These are phyloP conservation scores for Paulownia fortunei DNA, from an alignment of 257 asterid species.

Conservation along the genomic window DNA sequence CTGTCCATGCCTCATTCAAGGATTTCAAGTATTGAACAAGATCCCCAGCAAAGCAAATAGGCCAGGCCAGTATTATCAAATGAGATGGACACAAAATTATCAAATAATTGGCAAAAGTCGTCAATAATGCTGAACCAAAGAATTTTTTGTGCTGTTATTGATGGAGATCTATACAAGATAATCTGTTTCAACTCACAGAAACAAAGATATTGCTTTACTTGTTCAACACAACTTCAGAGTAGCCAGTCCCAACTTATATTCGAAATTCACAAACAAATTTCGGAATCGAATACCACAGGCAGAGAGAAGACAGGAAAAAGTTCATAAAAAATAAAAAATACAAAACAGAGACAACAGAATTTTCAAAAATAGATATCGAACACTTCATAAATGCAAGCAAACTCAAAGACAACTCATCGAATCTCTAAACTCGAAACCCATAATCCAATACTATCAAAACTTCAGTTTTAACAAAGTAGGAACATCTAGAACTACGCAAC, in stretches of 20 bases:
- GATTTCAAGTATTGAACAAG: neutral
- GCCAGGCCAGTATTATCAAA: neutral
- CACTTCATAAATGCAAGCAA: neutral
- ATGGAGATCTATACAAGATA: neutral
- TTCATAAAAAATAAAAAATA: no score
- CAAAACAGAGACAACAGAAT: neutral
- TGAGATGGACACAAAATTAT: neutral
- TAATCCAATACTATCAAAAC: constrained; percentile 31
- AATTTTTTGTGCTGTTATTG: neutral
- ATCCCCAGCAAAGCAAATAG: neutral
- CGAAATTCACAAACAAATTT: neutral
- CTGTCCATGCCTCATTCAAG: neutral
- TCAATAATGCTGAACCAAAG: neutral
- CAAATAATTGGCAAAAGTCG: neutral
- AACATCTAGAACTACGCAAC: neutral
- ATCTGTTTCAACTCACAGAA: neutral
- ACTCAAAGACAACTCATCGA: neutral
- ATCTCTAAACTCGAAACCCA: neutral
- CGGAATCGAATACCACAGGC: no score
- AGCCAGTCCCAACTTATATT: neutral
- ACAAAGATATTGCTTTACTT: neutral
- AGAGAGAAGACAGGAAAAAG: no score
- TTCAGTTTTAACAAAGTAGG: neutral
- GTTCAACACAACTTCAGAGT: neutral
- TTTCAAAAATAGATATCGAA: neutral